Conservation (phyloP, 164 flowering plant species). For the Dillenia suffruticosa region DNA sequence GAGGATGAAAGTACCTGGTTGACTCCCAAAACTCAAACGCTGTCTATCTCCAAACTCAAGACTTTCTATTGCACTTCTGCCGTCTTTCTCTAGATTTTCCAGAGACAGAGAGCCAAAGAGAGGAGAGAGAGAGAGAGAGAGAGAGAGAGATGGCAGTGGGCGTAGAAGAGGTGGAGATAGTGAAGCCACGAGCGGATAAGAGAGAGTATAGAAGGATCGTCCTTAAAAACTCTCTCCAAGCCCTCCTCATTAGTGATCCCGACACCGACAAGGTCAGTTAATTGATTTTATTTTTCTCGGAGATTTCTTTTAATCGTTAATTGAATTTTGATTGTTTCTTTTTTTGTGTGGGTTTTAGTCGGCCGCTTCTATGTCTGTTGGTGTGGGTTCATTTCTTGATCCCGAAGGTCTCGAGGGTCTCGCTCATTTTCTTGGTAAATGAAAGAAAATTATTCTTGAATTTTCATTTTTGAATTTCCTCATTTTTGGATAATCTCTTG, state of each 20-base stretch:
- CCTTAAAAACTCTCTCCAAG: conserved; percentile 71
- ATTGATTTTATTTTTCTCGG: neutral
- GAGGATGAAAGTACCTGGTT: too few relatives aligned
- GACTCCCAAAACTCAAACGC: too few relatives aligned
- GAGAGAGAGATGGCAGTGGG: conserved; percentile 43
- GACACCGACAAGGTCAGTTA: conserved; percentile 79
- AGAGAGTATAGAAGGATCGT: conserved; percentile 74
- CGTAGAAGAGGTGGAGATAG: conserved; percentile 41
- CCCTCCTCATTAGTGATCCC: conserved; percentile 88
- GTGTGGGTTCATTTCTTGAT: conserved; percentile 79
- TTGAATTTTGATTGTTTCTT: neutral
- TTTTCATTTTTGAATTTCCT: too few relatives aligned
- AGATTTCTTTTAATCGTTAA: neutral
- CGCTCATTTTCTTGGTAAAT: conserved; percentile 95
- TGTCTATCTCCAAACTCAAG: too few relatives aligned
- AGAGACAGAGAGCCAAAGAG: too few relatives aligned
- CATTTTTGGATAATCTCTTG: too few relatives aligned
- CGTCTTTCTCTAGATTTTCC: too few relatives aligned
- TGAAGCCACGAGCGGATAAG: conserved; percentile 79
- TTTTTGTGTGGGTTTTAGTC: conserved; percentile 34
- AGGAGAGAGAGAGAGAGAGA: neutral
- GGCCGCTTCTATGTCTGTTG: conserved; percentile 89
- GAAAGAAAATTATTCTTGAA: neutral
- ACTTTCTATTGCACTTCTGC: too few relatives aligned
- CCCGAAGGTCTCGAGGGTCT: conserved; percentile 93